phyloP scores from a whole-genome alignment of 2,329 filamentous ascomycete genomes.

The Blumeriella jaapii region DNA sequence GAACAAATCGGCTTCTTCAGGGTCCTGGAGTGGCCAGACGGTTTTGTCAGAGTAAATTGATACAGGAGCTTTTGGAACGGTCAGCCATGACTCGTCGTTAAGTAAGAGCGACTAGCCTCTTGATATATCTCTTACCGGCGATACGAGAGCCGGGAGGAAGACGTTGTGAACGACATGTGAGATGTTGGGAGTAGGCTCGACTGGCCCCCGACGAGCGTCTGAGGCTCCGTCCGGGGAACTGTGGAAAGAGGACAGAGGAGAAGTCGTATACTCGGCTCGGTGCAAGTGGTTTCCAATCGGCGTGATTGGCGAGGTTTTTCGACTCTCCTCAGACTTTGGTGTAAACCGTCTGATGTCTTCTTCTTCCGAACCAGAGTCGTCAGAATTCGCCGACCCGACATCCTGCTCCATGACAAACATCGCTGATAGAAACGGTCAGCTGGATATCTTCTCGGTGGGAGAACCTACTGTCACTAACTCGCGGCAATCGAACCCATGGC shows the following conservation, averaged over 20 bases:
- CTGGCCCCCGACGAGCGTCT: background rate
- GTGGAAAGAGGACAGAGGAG: background rate
- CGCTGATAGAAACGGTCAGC: background rate
- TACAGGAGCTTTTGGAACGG: background rate
- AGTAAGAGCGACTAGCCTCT: background rate
- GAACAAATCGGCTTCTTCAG: conserved; percentile 14
- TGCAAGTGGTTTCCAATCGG: background rate
- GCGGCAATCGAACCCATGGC: conserved; percentile 9
- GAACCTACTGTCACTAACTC: conserved; percentile 11
- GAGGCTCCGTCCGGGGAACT: background rate
- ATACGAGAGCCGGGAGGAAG: background rate
- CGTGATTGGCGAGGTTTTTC: background rate
- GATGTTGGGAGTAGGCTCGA: background rate
- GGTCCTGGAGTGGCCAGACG: conserved; percentile 16
- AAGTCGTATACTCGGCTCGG: background rate
- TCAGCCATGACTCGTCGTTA: background rate
- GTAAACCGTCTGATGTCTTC: conserved; percentile 1
- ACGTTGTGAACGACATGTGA: conserved; percentile 1
- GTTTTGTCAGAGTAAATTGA: conserved; percentile 11
- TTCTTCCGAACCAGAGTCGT: conserved; percentile 3
- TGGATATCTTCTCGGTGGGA: background rate
- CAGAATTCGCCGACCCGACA: background rate
- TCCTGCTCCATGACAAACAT: background rate
- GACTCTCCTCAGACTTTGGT: too few relatives aligned
- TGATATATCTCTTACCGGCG: background rate